Conservation (phyloP, 805 yeast species). For the Cyberlindnera mrakii region DNA sequence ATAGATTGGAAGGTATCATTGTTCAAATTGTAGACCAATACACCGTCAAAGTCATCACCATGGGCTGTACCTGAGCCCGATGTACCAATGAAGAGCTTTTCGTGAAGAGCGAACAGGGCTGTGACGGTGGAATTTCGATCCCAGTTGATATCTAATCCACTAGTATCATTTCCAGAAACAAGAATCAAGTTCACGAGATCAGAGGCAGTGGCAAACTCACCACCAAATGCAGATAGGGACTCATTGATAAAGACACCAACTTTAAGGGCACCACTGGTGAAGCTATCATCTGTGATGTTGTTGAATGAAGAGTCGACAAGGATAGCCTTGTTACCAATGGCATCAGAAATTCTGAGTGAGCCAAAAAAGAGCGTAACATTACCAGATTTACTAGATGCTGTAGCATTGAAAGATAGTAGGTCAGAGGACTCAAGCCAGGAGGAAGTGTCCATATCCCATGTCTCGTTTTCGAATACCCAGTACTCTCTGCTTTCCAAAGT, state of each 20-base stretch:
- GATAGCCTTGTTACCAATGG: constrained; percentile 14
- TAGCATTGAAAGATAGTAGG: constrained; percentile 27
- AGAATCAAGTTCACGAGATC: constrained; percentile 20
- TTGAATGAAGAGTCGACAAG: constrained; percentile 9
- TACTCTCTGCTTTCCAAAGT: constrained; percentile 35
- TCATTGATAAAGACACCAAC: constrained; percentile 40
- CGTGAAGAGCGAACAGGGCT: constrained; percentile 12
- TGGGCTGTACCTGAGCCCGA: constrained; percentile 31
- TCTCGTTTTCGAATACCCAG: constrained; percentile 32
- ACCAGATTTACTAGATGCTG: constrained; percentile 16
- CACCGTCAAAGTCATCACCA: constrained; percentile 31
- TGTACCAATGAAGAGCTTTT: constrained; percentile 37
- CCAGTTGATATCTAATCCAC: constrained; percentile 25
- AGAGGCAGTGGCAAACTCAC: constrained; percentile 36
- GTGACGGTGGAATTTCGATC: constrained; percentile 15
- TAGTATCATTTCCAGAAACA: constrained; percentile 21
- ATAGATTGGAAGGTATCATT: constrained; percentile 18
- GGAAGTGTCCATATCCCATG: constrained; percentile 37
- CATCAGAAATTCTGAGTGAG: constrained; percentile 14
- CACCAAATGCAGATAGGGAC: constrained; percentile 52
- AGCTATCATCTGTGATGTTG: constrained; percentile 11
- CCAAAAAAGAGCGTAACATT: constrained; percentile 22
- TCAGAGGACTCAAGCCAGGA: constrained; percentile 29
- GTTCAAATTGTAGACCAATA: constrained; percentile 47
- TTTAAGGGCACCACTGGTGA: constrained; percentile 20